Conservation (phyloP, 208 protist genomes). For the Herpetomonas samuelpessoai region DNA sequence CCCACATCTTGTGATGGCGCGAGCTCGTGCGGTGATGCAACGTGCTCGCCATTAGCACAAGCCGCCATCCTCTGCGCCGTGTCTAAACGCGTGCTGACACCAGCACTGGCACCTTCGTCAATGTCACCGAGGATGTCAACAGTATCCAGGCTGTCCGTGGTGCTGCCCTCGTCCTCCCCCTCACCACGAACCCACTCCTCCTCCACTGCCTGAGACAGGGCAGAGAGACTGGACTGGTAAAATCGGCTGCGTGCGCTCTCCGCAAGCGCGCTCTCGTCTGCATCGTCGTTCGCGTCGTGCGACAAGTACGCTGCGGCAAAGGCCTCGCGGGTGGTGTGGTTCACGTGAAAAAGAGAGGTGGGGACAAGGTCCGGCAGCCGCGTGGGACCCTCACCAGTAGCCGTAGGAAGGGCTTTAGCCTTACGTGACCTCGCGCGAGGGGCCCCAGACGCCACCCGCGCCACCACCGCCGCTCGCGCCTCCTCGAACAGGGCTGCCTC, state of each 20-base stretch:
- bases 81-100: no score
- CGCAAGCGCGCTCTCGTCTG: background rate
- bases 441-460: slow-evolving; percentile 6
- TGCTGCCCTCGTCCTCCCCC: background rate
- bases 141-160: background rate
- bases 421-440: no score
- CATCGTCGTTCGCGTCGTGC: slow-evolving; percentile 25
- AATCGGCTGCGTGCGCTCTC: slow-evolving; percentile 8
- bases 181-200: slow-evolving; percentile 13
- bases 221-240: slow-evolving; percentile 29
- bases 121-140: no score
- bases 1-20: no score
- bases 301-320: slow-evolving; percentile 53
- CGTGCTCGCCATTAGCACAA: background rate
- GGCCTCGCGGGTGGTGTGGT: slow-evolving; percentile 40
- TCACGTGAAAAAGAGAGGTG: slow-evolving; percentile 50
- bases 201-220: slow-evolving; percentile 30
- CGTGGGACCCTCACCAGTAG: background rate
- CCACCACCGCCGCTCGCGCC: slow-evolving; percentile 24
- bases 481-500: slow-evolving; percentile 32
- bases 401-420: background rate
- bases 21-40: background rate
- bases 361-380: slow-evolving; percentile 27
- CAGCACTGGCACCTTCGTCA: no score
- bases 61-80: no score